Percentiles rank a stretch among this genome's conserved stretches.
Evolutionary conservation across 768 basidiomycete species (phyloP).

Genomic region (Hydnum rufescens): DNA sequence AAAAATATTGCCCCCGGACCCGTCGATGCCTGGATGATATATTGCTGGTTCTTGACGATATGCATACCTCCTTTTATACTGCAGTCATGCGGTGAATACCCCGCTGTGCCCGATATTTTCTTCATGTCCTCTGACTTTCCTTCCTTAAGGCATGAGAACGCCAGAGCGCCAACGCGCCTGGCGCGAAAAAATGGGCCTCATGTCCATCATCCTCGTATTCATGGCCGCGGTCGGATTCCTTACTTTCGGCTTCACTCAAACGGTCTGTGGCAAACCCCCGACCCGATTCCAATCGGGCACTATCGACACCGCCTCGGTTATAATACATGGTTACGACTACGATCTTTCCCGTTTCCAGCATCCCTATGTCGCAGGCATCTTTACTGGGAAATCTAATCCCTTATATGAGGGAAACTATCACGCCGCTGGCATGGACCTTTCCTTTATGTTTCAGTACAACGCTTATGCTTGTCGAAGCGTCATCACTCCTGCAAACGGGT

Average conservation of each 20-base stretch:
- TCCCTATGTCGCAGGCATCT: constrained; percentile 41
- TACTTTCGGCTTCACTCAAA: constrained; percentile 93
- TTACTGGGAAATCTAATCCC: constrained; percentile 71
- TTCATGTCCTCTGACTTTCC: not conserved
- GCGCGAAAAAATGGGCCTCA: constrained; percentile 94
- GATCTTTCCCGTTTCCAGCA: constrained; percentile 78
- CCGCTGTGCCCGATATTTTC: not conserved
- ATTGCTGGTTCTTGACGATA: constrained; percentile 68
- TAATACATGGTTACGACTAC: constrained; percentile 90
- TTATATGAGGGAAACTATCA: constrained; percentile 57
- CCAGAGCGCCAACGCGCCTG: constrained; percentile 92
- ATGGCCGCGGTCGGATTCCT: constrained; percentile 95
- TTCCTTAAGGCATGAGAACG: constrained; percentile 50
- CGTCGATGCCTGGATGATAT: constrained; percentile 87
- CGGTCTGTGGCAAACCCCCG: constrained; percentile 77
- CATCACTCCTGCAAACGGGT: constrained; percentile 50
- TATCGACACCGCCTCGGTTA: constrained; percentile 38
- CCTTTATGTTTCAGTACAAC: constrained; percentile 86
- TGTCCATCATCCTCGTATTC: constrained; percentile 54
- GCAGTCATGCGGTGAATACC: constrained; percentile 48
- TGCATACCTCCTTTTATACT: constrained; percentile 67
- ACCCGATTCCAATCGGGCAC: constrained; percentile 65
- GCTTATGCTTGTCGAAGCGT: constrained; percentile 64
- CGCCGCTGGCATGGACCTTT: constrained; percentile 73
- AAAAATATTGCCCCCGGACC: constrained; percentile 70